Evolutionary conservation across 306 rosid species (phyloP).

Genomic region (Ammopiptanthus mongolicus): DNA sequence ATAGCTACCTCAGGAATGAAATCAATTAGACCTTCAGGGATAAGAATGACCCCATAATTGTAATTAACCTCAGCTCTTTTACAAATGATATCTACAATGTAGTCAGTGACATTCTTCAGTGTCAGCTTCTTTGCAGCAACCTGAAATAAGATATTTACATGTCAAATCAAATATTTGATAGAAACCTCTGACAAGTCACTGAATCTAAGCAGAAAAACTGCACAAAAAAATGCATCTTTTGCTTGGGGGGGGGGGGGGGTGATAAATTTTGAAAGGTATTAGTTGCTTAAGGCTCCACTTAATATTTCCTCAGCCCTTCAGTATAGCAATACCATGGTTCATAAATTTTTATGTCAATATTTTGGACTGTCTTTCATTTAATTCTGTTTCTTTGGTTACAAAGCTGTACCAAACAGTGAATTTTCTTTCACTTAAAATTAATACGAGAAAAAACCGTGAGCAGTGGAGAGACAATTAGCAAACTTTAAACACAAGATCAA

Average conservation of each 20-base stretch:
- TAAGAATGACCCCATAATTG: constrained; percentile 94
- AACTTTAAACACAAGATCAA: constrained; percentile 4
- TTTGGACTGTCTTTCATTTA: neutral
- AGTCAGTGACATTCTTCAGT: constrained; percentile 89
- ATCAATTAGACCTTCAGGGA: constrained; percentile 98
- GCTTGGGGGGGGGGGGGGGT: neutral
- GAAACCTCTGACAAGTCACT: neutral
- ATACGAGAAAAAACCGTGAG: neutral
- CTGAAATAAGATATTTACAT: constrained; percentile 41
- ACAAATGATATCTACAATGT: constrained; percentile 70
- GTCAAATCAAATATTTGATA: constrained; percentile 12
- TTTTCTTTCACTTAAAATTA: neutral
- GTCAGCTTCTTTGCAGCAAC: constrained; percentile 90
- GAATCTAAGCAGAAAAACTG: neutral
- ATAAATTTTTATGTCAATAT: neutral
- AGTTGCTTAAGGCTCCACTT: constrained; percentile 11
- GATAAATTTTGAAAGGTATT: neutral
- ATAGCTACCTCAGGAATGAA: constrained; percentile 91
- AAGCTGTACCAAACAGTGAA: constrained; percentile 4
- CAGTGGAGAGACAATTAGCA: neutral
- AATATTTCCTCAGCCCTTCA: constrained; percentile 11
- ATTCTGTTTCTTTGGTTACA: neutral
- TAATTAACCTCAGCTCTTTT: constrained; percentile 79
- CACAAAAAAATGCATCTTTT: neutral
- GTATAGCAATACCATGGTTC: neutral